phyloP scores from a whole-genome alignment of 2,329 filamentous ascomycete species.

The Fusarium sp. region DNA sequence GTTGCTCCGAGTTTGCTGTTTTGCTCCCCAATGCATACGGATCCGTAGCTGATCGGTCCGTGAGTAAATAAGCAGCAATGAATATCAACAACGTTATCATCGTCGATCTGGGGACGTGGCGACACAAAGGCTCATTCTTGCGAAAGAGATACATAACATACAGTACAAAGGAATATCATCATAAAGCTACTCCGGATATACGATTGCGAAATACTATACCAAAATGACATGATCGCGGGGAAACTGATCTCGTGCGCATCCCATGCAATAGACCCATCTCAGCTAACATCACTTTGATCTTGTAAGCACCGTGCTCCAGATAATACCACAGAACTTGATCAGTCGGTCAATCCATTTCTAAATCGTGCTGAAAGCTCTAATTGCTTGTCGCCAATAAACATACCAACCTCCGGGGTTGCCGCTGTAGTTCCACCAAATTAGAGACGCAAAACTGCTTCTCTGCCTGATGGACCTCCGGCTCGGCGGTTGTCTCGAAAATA shows the following conservation, averaged over 20 bases:
- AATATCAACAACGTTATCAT: background rate
- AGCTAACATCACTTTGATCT: conserved; percentile 1
- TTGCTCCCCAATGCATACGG: background rate
- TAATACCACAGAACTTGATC: background rate
- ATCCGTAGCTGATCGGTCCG: background rate
- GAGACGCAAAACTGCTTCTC: conserved; percentile 23
- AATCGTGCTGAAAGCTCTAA: conserved; percentile 2
- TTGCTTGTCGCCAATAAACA: background rate
- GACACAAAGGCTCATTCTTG: conserved; percentile 29
- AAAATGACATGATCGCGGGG: conserved; percentile 45
- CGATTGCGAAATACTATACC: conserved; percentile 37
- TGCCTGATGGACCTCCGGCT: conserved; percentile 41
- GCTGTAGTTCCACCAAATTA: conserved; percentile 19
- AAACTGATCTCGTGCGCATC: conserved; percentile 36
- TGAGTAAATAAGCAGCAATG: background rate
- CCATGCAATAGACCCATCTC: conserved; percentile 20
- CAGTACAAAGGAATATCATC: conserved; percentile 2
- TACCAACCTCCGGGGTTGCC: conserved; percentile 24
- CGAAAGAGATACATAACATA: conserved; percentile 14
- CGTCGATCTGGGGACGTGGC: conserved; percentile 19
- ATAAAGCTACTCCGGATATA: conserved; percentile 2
- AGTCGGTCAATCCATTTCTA: conserved; percentile 18
- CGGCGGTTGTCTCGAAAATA: conserved; percentile 40
- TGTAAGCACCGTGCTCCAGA: background rate
- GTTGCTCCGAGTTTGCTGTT: background rate